These are phyloP conservation scores for Leptodermis oblonga DNA, from an alignment of 257 asterid species.

Conservation along the genomic window DNA sequence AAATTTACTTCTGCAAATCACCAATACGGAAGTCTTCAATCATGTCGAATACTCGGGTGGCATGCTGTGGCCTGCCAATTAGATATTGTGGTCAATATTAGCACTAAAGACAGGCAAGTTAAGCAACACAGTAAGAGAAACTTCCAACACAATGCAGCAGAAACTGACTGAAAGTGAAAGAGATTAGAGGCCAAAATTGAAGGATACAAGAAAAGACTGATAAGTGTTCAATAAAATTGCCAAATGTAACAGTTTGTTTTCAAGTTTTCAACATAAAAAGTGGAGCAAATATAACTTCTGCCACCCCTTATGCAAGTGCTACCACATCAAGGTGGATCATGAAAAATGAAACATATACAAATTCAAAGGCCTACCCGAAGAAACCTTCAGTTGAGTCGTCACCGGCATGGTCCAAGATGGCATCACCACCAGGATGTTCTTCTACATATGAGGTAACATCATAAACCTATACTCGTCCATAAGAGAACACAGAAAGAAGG, in stretches of 20 bases:
- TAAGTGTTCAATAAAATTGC: not conserved
- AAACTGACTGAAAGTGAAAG: not conserved
- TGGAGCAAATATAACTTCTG: not conserved
- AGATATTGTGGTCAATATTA: not conserved
- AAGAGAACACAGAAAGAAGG: not conserved
- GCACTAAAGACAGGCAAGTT: constrained; percentile 14
- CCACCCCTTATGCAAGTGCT: not conserved
- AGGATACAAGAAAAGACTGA: not conserved
- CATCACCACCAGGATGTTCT: constrained; percentile 99
- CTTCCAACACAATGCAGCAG: not conserved
- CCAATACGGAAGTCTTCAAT: constrained; percentile 80
- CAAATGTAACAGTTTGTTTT: not conserved
- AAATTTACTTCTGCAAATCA: constrained; percentile 39
- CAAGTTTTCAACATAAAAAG: not conserved
- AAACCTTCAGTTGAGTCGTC: constrained; percentile 92
- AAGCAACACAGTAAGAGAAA: constrained; percentile 1
- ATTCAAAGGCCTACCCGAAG: constrained; percentile 47
- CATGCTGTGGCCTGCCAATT: constrained; percentile 84
- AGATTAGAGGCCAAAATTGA: not conserved
- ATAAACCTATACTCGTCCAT: constrained; percentile 49
- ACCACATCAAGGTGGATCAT: not conserved
- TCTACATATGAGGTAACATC: constrained; percentile 93
- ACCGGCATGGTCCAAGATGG: constrained; percentile 85
- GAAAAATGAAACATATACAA: not conserved
- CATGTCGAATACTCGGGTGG: constrained; percentile 86